Evolutionary conservation across 305 asterid genomes (phyloP).

Genomic region (Coffea humblotiana): DNA sequence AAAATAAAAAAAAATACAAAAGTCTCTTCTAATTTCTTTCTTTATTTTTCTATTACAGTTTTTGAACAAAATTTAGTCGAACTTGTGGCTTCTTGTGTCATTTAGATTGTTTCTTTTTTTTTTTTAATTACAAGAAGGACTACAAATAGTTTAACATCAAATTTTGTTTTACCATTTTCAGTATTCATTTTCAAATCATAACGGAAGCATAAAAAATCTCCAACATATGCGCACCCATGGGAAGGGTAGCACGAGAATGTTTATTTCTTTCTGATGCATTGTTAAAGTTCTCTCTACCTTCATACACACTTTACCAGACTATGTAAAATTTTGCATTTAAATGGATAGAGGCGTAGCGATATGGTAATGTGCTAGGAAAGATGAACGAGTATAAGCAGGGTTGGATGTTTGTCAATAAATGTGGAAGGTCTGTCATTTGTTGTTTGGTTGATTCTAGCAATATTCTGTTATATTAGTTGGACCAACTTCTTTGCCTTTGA

Average conservation of each 20-base stretch:
- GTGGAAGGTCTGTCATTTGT: neutral
- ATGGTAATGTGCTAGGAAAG: neutral
- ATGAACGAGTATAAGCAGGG: neutral
- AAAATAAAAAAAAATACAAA: too few relatives aligned
- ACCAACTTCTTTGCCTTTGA: neutral
- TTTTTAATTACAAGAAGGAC: too few relatives aligned
- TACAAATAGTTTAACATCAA: too few relatives aligned
- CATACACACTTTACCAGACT: neutral
- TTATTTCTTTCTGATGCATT: neutral
- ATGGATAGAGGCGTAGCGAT: neutral
- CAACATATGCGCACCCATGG: slow-evolving; percentile 28
- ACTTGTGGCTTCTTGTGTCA: too few relatives aligned
- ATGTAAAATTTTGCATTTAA: neutral
- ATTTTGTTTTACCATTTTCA: too few relatives aligned
- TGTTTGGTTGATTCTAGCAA: neutral
- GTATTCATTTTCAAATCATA: too few relatives aligned
- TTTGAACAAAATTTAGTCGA: too few relatives aligned
- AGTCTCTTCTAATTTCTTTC: too few relatives aligned
- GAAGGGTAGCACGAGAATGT: slow-evolving; percentile 34
- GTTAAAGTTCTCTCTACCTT: neutral
- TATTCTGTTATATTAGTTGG: neutral
- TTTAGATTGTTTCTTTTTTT: too few relatives aligned
- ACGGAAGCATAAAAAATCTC: too few relatives aligned
- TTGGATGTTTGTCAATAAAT: neutral
- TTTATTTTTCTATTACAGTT: too few relatives aligned